Evolutionary conservation across 345 rosid genomes (phyloP), one percentile per base, ranked within the genome.

Genomic region (Dipteronia dyeriana): DNA sequence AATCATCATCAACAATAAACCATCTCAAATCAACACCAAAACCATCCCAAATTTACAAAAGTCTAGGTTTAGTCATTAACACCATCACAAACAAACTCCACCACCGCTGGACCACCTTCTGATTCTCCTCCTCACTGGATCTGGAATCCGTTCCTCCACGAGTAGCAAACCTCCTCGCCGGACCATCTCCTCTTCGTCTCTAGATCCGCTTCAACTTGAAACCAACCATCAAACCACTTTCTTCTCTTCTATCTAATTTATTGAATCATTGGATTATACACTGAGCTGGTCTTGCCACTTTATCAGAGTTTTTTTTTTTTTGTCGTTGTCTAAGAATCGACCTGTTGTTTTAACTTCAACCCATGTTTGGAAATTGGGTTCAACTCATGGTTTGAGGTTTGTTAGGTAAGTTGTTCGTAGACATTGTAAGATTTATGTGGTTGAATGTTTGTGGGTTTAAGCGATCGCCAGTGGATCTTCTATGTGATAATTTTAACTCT

Each of bases 351-450:
- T 69, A 29, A 47, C 79, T 82, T 11, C 22, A 57, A 79, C 84
- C 81, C 89, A 86, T 91, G 89, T 82, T 89, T 67, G 81, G 85
- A 76, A 79, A 62, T 88, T 74, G 76, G 13, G 77, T 72, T 78
- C 76, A 75, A 34, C 59, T 76, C 76, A 75, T 82, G 82, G 70
- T 72, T 83, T 85, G 87, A 68, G 81, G 70, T 43, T 68, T 84
- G 62, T 80, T 91, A 61, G 94, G 96, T 91, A 68, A 79, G 79
- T 56, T 81, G 61, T 73, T 19, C 29, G 26, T 60, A 29, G 3
- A 17, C 11, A 60, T 2, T 60, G 12, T 22, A n/a, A 60, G 31
- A n/a, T 60, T n/a, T 70, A 43, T 19, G n/a, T 9, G 66, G 69
- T 73, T 38, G 11, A 9, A 76, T 73, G 22, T 61, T 51, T 54